Conservation (phyloP, 768 basidiomycete genomes). For the Termitomyces sp. region DNA sequence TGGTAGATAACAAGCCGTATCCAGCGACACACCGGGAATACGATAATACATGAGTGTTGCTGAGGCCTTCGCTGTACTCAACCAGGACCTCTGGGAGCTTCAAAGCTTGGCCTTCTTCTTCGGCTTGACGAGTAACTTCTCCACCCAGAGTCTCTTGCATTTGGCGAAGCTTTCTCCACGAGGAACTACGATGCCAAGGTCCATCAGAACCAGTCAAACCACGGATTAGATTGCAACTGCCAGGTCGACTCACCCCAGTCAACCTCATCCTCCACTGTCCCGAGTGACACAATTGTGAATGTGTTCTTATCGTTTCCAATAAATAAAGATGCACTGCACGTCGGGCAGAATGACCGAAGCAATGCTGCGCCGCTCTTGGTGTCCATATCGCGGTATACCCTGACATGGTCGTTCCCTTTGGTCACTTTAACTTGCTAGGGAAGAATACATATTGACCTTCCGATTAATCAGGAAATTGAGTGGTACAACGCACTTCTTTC, state of each 20-base stretch:
- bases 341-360: constrained; percentile 23
- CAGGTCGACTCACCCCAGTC: constrained; percentile 25
- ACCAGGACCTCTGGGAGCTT: neutral
- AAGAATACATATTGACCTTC: neutral
- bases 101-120: constrained; percentile 11
- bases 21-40: neutral
- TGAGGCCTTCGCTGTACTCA: neutral
- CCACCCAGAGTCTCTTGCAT: constrained; percentile 19
- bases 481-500: constrained; percentile 15
- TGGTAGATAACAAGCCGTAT: neutral
- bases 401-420: constrained; percentile 19
- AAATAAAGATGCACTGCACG: constrained; percentile 23
- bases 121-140: constrained; percentile 18
- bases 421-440: constrained; percentile 19
- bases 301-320: constrained; percentile 14
- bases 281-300: constrained; percentile 22
- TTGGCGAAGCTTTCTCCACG: constrained; percentile 23
- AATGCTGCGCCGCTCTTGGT: constrained; percentile 21
- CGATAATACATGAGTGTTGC: too few species aligned
- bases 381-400: constrained; percentile 17
- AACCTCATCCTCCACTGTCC: constrained; percentile 26
- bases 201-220: neutral
- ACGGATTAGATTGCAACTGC: neutral
- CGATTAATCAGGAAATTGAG: neutral
- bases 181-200: constrained; percentile 18